Percentiles rank a stretch among this genome's conserved stretches.
phyloP scores from a whole-genome alignment of 164 flowering plant species.

The Vitis rupestris region DNA sequence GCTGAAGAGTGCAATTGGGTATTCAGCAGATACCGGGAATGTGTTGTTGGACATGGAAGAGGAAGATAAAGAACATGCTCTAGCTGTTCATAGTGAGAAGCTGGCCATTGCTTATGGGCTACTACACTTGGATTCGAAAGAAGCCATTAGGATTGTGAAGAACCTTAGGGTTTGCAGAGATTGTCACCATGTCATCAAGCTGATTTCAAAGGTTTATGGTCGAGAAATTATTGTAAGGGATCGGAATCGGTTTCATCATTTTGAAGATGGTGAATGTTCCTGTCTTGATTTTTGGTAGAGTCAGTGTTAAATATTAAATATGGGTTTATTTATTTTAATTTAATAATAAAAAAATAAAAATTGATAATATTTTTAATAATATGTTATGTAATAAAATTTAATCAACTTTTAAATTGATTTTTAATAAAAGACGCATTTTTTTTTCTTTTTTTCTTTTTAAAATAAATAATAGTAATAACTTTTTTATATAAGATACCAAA shows the following conservation, averaged over 20 bases:
- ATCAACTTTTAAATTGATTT: too few relatives aligned
- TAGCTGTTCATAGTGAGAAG: constrained; percentile 33
- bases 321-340: too few relatives aligned
- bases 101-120: constrained; percentile 32
- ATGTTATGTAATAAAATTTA: too few relatives aligned
- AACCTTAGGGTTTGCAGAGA: constrained; percentile 29
- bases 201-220: constrained; percentile 23
- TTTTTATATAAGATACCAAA: too few relatives aligned
- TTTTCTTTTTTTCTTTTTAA: too few relatives aligned
- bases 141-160: constrained; percentile 28
- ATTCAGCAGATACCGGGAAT: constrained; percentile 14
- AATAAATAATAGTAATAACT: too few relatives aligned
- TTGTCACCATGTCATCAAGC: constrained; percentile 28
- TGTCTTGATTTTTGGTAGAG: constrained; percentile 28
- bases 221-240: constrained; percentile 31
- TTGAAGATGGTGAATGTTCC: constrained; percentile 26
- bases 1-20: constrained; percentile 26
- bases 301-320: too few relatives aligned
- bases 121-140: constrained; percentile 15
- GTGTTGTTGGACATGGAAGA: constrained; percentile 32
- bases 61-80: constrained; percentile 26
- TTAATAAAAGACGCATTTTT: too few relatives aligned
- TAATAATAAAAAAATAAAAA: too few relatives aligned
- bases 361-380: too few relatives aligned
- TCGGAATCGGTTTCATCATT: constrained; percentile 35